phyloP scores from a whole-genome alignment of 2,329 filamentous ascomycete genomes.

The Ceratocystiopsis minuta region DNA sequence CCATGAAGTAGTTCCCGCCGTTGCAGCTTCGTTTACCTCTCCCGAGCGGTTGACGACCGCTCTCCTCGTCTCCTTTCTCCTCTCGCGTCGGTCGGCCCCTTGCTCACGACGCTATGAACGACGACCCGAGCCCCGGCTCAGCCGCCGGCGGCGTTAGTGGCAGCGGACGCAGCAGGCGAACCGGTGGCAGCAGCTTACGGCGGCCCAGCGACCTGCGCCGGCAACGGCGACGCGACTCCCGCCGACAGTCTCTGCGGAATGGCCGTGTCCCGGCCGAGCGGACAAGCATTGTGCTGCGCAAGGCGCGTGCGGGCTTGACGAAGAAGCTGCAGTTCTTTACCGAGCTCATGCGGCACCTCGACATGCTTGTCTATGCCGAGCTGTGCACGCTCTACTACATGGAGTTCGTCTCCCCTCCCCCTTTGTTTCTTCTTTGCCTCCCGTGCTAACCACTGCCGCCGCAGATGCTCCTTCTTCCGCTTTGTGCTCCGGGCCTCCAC shows the following conservation, averaged over 20 bases:
- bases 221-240: too few species aligned
- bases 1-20: too few species aligned
- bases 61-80: too few species aligned
- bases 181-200: too few species aligned
- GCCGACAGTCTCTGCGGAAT: too few species aligned
- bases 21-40: too few species aligned
- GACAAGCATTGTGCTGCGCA: conserved; percentile 8
- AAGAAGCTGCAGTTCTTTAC: conserved; percentile 44
- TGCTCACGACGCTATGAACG: conserved; percentile 1
- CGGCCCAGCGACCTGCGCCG: too few species aligned
- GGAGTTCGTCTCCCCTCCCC: conserved; percentile 32
- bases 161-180: neutral
- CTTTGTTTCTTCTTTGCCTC: neutral
- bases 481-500: conserved; percentile 38
- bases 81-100: neutral
- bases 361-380: conserved; percentile 46
- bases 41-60: too few species aligned
- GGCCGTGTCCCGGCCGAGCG: too few species aligned
- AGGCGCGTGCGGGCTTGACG: conserved; percentile 18
- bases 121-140: conserved; percentile 1
- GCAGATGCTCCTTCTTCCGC: conserved; percentile 46
- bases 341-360: conserved; percentile 41
- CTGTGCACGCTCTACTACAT: conserved; percentile 50
- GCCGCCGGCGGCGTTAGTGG: conserved; percentile 1
- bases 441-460: neutral